Base-by-base conservation (phyloP, 805 yeast genomes). In the Schizosaccharomyces cryophilus region DNA sequence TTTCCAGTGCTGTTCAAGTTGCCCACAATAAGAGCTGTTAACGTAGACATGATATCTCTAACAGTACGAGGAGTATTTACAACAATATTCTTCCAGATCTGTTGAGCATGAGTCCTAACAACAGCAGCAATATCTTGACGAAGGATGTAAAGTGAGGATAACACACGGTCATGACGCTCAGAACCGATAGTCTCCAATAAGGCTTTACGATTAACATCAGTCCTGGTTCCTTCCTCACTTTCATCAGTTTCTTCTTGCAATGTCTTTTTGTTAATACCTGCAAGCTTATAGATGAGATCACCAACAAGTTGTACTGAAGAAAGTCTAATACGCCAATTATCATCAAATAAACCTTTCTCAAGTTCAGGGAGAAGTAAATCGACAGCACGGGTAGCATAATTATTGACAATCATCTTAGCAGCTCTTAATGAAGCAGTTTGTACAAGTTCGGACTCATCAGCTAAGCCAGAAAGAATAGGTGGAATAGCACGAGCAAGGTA, bases 301-400 rank as follows among this genome's bases (percentile, higher is more conserved):
- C 98, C 97, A 5, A 95, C 84, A 65, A 93, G 84, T 73, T 89
- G 96, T 54, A 93, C 94, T 42, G 96, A 88, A 0, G 95, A 85
- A 62, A 88, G 76, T 71, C 99, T 81, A 68, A 93, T 93, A 69
- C 96, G 82, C 71, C 85, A 80, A 68, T 81, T 85, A 63, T 77
- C 73, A 71, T 87, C 95, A 60, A 87, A 80, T 70, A 93, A 75
- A 54, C 99, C 99, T 61, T 75, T 76, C 72, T 93, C 97, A 63
- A 93, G 78, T 71, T 93, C 98, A 31, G 99, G 99, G 62, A 93
- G 77, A 66, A 93, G 77, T 67, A 93, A 75, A 69, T 90, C 98
- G 63, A 93, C 87, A 17, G 98, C 96, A 72, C 84, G 84, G 38
- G 82, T 79, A 9, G 98, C 95, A 70, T 87, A 93, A 70, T 87